These are phyloP conservation scores for Aspergillus fumigatus DNA, from an alignment of 2,329 filamentous ascomycete species.

Conservation along the genomic window DNA sequence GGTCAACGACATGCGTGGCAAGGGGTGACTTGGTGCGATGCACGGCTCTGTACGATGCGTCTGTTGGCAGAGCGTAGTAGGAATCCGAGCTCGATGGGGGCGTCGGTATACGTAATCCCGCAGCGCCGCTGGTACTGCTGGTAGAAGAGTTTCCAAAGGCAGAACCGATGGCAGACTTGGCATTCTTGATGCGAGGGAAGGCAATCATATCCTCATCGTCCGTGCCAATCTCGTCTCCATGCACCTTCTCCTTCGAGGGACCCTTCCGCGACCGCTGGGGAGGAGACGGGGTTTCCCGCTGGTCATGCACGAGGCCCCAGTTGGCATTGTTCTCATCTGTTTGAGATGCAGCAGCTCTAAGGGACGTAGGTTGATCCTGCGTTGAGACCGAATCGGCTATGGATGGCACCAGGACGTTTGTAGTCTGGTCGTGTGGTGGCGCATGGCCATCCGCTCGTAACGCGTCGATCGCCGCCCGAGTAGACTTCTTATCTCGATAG, in stretches of 20 bases:
- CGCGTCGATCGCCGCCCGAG: conserved; percentile 10
- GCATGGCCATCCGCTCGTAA: conserved; percentile 14
- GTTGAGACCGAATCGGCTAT: conserved; percentile 9
- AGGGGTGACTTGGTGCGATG: conserved; percentile 37
- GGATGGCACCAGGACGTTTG: conserved; percentile 8
- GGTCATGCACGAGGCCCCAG: conserved; percentile 16
- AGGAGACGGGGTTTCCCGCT: conserved; percentile 18
- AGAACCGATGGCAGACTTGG: conserved; percentile 13
- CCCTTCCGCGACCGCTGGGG: conserved; percentile 27
- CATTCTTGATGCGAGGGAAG: conserved; percentile 51
- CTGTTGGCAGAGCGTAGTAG: conserved; percentile 51
- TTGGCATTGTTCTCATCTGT: conserved; percentile 2
- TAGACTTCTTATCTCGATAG: conserved; percentile 28
- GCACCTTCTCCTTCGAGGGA: conserved; percentile 52
- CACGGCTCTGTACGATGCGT: conserved; percentile 28
- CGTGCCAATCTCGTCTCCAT: conserved; percentile 66
- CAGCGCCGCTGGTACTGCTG: conserved; percentile 11
- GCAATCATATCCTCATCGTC: conserved; percentile 77
- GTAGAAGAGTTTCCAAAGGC: conserved; percentile 13
- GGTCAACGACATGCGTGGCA: conserved; percentile 30
- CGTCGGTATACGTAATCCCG: conserved; percentile 27
- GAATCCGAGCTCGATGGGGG: conserved; percentile 59
- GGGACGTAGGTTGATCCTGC: conserved; percentile 10
- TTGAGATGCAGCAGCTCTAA: conserved; percentile 13
- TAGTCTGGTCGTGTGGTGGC: conserved; percentile 3